These are phyloP conservation scores for Ogataea hybrid DNA, from an alignment of 1,139 yeast genomes.

Conservation along the genomic window DNA sequence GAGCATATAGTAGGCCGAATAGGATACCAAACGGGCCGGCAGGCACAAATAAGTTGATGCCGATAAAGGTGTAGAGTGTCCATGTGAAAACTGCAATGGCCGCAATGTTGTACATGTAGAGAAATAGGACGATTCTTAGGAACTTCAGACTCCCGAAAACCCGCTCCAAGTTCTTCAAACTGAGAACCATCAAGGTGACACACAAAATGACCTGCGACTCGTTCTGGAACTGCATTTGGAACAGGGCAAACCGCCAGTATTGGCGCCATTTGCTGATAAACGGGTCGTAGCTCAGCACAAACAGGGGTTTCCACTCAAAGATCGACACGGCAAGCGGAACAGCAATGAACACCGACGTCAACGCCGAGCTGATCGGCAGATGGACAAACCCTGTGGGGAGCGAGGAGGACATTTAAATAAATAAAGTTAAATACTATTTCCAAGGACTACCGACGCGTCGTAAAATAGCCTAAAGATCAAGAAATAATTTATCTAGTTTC, in stretches of 20 bases:
- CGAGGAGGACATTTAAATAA: constrained; percentile 28
- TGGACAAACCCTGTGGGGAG: constrained; percentile 51
- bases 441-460: constrained; percentile 5
- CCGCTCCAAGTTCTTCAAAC: constrained; percentile 60
- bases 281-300: constrained; percentile 55
- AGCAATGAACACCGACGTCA: constrained; percentile 42
- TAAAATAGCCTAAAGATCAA: constrained; percentile 4
- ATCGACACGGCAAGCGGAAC: constrained; percentile 55
- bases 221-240: constrained; percentile 57
- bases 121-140: constrained; percentile 37
- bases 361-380: constrained; percentile 49
- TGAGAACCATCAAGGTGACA: constrained; percentile 51
- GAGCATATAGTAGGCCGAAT: constrained; percentile 58
- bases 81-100: constrained; percentile 36
- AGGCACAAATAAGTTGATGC: constrained; percentile 36
- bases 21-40: constrained; percentile 68
- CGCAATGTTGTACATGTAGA: constrained; percentile 33
- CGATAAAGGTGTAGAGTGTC: constrained; percentile 34
- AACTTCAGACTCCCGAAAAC: constrained; percentile 62
- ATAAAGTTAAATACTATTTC: neutral
- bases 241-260: constrained; percentile 61
- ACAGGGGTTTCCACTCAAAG: constrained; percentile 53
- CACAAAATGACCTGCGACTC: constrained; percentile 64
- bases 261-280: constrained; percentile 59
- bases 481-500: neutral